Conservation (phyloP, 2,329 filamentous ascomycete species). For the Aspergillus uvarum region DNA sequence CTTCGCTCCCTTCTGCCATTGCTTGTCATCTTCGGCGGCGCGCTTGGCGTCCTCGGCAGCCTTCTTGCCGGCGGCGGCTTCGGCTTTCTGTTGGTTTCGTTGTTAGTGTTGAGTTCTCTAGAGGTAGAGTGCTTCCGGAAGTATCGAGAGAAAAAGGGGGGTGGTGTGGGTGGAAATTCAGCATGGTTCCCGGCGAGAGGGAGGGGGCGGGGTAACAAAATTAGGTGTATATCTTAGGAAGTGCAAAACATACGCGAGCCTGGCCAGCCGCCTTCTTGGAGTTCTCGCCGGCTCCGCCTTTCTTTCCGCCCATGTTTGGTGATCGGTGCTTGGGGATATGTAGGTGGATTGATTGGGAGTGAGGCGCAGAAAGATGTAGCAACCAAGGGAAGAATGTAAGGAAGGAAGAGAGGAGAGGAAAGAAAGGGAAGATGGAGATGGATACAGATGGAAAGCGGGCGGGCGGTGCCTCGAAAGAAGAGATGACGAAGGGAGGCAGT, state of each 20-base stretch:
- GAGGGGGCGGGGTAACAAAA: not conserved
- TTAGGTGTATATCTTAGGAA: too few species aligned
- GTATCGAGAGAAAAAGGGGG: too few species aligned
- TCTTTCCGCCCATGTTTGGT: slow-evolving; percentile 69
- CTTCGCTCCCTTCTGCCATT: slow-evolving; percentile 88
- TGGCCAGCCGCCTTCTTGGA: slow-evolving; percentile 88
- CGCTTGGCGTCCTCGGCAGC: slow-evolving; percentile 67
- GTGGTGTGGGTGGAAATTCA: slow-evolving; percentile 25
- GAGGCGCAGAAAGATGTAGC: not conserved
- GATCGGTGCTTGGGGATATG: not conserved
- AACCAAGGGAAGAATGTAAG: not conserved
- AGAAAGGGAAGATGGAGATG: not conserved
- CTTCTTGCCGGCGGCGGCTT: slow-evolving; percentile 76
- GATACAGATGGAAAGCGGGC: not conserved
- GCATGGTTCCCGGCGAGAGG: not conserved
- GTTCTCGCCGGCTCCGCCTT: slow-evolving; percentile 61
- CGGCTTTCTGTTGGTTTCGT: slow-evolving; percentile 68
- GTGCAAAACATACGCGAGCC: slow-evolving; percentile 52
- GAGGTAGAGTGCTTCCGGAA: too few species aligned
- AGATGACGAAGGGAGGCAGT: not conserved
- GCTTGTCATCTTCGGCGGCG: slow-evolving; percentile 65
- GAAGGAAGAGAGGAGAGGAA: not conserved
- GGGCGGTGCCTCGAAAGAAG: not conserved
- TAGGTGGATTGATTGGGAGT: not conserved
- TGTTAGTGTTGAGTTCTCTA: not conserved